Conservation (phyloP, 805 yeast species). For the Candida qinlingensis region DNA sequence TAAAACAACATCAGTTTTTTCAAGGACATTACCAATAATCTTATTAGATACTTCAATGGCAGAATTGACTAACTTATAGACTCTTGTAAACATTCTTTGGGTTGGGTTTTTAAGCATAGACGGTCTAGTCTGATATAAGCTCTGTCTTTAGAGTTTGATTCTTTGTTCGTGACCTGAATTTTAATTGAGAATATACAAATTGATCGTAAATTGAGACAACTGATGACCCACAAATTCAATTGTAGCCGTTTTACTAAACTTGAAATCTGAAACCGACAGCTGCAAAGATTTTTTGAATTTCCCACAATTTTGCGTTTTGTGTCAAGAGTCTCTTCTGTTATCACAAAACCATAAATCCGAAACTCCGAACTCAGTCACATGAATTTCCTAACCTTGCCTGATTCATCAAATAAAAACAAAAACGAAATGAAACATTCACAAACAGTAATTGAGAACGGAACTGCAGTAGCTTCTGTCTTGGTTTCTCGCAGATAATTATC, state of each 20-base stretch:
- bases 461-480: too few species aligned
- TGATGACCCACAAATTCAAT: too few species aligned
- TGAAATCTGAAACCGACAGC: too few species aligned
- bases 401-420: background rate
- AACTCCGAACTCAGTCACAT: too few species aligned
- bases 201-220: too few species aligned
- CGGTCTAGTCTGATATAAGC: background rate
- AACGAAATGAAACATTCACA: too few species aligned
- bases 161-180: too few species aligned
- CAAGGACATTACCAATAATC: constrained; percentile 47
- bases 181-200: too few species aligned
- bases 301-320: background rate
- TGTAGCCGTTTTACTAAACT: too few species aligned
- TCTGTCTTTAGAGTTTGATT: too few species aligned
- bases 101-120: background rate
- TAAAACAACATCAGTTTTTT: constrained; percentile 57
- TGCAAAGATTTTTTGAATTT: background rate
- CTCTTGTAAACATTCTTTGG: background rate
- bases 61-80: constrained; percentile 3
- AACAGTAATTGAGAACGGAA: too few species aligned
- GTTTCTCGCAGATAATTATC: background rate
- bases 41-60: constrained; percentile 17
- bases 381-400: background rate
- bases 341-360: too few species aligned
- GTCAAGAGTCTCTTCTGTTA: background rate